These are phyloP conservation scores for Durotheca rogersii DNA, from an alignment of 495 filamentous ascomycete species.

Conservation along the genomic window DNA sequence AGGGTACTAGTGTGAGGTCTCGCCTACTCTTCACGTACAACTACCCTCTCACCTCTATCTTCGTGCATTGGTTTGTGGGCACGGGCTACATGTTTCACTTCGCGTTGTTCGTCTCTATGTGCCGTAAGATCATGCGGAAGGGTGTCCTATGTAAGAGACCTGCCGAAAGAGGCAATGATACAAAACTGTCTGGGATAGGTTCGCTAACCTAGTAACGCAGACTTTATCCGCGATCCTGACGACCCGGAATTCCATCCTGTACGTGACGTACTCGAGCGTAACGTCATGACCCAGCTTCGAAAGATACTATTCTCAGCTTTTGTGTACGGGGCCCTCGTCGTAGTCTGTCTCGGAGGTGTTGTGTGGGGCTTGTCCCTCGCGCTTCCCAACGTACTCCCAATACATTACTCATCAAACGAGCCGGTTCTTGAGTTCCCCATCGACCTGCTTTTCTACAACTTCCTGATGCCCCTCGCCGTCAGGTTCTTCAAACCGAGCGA, in stretches of 20 bases:
- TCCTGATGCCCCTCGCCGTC: slow-evolving; percentile 83
- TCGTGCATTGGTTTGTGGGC: slow-evolving; percentile 98
- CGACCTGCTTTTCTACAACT: slow-evolving; percentile 94
- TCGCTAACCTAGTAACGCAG: slow-evolving; percentile 45
- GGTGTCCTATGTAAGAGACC: slow-evolving; percentile 90
- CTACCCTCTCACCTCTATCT: slow-evolving; percentile 82
- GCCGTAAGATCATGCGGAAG: slow-evolving; percentile 90
- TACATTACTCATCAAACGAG: slow-evolving; percentile 87
- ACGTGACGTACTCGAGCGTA: slow-evolving; percentile 92
- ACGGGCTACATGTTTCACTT: slow-evolving; percentile 99
- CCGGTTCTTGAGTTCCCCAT: slow-evolving; percentile 93
- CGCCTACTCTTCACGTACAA: slow-evolving; percentile 72
- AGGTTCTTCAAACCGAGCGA: slow-evolving; percentile 81
- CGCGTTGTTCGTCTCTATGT: slow-evolving; percentile 98
- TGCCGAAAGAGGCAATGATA: too few species aligned
- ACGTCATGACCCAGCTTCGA: slow-evolving; percentile 85
- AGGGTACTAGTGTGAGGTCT: slow-evolving; percentile 69
- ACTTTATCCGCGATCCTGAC: slow-evolving; percentile 98
- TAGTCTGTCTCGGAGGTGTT: slow-evolving; percentile 90
- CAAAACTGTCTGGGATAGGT: not conserved
- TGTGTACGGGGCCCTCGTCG: slow-evolving; percentile 90
- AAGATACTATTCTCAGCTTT: slow-evolving; percentile 96
- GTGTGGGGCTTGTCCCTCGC: slow-evolving; percentile 82
- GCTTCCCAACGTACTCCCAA: slow-evolving; percentile 73
- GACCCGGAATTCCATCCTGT: slow-evolving; percentile 98